phyloP scores from a whole-genome alignment of 306 rosid species.

The Sphenostylis stenocarpa region DNA sequence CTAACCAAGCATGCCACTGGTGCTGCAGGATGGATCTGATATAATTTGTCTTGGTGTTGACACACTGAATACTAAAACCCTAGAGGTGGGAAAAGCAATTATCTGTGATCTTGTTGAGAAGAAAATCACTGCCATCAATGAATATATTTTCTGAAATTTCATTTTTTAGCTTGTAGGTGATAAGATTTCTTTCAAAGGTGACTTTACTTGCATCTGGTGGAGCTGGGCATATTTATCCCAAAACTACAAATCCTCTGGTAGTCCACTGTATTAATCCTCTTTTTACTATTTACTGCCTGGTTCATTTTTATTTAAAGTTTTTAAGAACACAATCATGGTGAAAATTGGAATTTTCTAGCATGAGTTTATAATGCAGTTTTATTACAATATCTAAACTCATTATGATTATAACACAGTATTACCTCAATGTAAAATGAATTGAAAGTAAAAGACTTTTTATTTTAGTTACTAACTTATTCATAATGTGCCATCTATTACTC shows the following conservation, averaged over 20 bases:
- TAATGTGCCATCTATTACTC: background rate
- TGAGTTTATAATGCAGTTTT: background rate
- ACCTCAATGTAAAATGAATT: background rate
- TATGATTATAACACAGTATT: background rate
- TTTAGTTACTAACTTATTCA: background rate
- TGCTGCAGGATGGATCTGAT: constrained; percentile 69
- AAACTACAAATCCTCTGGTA: constrained; percentile 97
- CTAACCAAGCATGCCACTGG: constrained; percentile 38
- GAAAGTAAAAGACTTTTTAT: background rate
- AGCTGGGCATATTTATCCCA: constrained; percentile 94
- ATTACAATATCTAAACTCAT: background rate
- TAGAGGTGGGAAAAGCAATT: constrained; percentile 59
- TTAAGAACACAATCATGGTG: constrained; percentile 3
- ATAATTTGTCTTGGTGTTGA: constrained; percentile 83
- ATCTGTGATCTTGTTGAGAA: constrained; percentile 6
- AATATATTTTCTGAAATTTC: constrained; percentile 28
- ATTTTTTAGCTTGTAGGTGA: constrained; percentile 63
- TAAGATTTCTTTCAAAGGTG: constrained; percentile 86
- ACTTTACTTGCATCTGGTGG: constrained; percentile 97
- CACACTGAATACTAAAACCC: constrained; percentile 71
- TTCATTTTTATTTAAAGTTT: constrained; percentile 12
- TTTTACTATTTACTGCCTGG: background rate
- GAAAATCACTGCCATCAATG: background rate
- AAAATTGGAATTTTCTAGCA: constrained; percentile 2
- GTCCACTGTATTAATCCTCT: constrained; percentile 10